A percentile compares a stretch with the other conserved stretches of the same genome.
phyloP scores from a whole-genome alignment of 2,329 filamentous ascomycete species.

The Beauveria caledonica region DNA sequence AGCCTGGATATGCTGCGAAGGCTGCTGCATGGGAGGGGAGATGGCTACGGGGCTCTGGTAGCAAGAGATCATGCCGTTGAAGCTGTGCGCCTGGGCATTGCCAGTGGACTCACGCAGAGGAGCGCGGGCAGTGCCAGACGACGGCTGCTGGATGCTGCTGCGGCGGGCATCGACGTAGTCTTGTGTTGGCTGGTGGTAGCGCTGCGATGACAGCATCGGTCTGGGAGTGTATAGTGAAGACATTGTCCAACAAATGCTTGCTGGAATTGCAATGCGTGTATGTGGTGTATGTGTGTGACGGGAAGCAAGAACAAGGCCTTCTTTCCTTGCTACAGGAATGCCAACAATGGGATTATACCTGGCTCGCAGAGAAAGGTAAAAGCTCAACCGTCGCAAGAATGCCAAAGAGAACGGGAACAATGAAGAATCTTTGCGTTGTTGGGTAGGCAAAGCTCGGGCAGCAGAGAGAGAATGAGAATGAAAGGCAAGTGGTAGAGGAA shows the following conservation, averaged over 20 bases:
- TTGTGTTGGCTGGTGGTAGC: conserved; percentile 38
- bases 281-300: background rate
- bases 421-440: background rate
- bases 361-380: conserved; percentile 7
- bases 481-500: conserved; percentile 27
- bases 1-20: conserved; percentile 33
- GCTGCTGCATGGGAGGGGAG: conserved; percentile 31
- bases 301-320: background rate
- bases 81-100: conserved; percentile 40
- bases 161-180: conserved; percentile 41
- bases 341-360: conserved; percentile 8
- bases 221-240: conserved; percentile 34
- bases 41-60: conserved; percentile 34
- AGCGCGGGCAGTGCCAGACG: conserved; percentile 24
- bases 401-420: conserved; percentile 5
- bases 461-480: conserved; percentile 11
- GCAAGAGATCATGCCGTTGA: conserved; percentile 35
- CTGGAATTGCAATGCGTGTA: conserved; percentile 14
- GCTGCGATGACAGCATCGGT: conserved; percentile 43
- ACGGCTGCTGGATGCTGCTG: conserved; percentile 22
- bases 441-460: background rate
- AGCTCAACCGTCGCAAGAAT: background rate
- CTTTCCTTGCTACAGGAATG: conserved; percentile 9
- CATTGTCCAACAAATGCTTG: conserved; percentile 18
- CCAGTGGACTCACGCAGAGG: conserved; percentile 45